Percentiles rank a stretch among this genome's conserved stretches.
Evolutionary conservation across 83 land plant species (phyloP).

Genomic region (Thuja plicata): DNA sequence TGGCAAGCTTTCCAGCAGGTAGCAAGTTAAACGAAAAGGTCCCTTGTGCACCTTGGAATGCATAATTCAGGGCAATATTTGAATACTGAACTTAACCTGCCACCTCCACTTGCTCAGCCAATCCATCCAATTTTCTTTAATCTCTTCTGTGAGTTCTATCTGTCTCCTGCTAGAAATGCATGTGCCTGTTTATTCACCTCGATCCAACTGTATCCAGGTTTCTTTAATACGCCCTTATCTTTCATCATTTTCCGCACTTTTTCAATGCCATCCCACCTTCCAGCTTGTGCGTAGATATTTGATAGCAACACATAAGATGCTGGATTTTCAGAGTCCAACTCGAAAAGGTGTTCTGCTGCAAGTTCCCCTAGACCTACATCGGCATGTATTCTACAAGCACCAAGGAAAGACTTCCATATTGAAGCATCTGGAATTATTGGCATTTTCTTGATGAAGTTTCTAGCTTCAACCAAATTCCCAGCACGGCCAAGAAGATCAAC

Average conservation of each 20-base stretch:
- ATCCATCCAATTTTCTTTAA: background rate
- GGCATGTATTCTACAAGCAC: background rate
- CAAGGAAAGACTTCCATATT: background rate
- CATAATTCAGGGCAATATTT: background rate
- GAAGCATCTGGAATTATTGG: background rate
- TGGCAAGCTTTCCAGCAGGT: background rate
- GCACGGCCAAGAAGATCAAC: slow-evolving; percentile 12
- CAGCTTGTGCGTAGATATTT: slow-evolving; percentile 6
- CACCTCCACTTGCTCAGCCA: background rate
- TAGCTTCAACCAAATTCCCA: background rate
- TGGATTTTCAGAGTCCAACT: background rate
- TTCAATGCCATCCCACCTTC: background rate
- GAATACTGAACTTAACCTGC: background rate
- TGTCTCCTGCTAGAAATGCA: background rate
- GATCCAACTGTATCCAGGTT: slow-evolving; percentile 1
- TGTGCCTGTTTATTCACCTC: background rate
- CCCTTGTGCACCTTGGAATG: background rate
- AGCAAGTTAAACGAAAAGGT: background rate
- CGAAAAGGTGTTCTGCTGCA: slow-evolving; percentile 1
- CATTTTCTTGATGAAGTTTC: background rate
- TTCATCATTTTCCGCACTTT: slow-evolving; percentile 2
- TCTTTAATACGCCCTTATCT: background rate
- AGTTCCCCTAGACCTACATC: background rate
- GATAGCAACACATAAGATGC: background rate
- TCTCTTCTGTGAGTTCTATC: background rate